Evolutionary conservation across 73 alveolate genomes (phyloP).

Genomic region (Blepharisma stoltei): DNA sequence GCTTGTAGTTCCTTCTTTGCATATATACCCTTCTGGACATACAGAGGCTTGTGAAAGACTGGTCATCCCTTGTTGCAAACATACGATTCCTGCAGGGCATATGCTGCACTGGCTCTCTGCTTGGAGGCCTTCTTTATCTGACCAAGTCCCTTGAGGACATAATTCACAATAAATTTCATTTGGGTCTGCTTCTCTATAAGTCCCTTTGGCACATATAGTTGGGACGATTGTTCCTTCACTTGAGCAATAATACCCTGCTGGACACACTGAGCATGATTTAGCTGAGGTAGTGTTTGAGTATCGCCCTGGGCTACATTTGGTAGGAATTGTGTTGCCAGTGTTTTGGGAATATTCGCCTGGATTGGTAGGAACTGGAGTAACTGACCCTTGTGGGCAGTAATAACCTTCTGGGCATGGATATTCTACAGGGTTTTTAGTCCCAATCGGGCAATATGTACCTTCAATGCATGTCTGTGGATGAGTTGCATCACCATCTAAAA

Average conservation of each 20-base stretch:
- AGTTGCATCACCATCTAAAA: constrained; percentile 28
- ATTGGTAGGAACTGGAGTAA: neutral
- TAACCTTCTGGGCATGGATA: constrained; percentile 28
- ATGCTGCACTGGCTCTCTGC: constrained; percentile 37
- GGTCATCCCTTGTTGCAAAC: constrained; percentile 52
- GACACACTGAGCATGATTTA: constrained; percentile 50
- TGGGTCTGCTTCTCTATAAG: constrained; percentile 47
- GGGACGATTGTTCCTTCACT: constrained; percentile 55
- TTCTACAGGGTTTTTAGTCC: constrained; percentile 66
- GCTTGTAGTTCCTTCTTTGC: constrained; percentile 60
- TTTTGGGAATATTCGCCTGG: constrained; percentile 26
- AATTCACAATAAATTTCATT: constrained; percentile 53
- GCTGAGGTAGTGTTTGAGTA: constrained; percentile 62
- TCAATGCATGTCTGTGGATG: constrained; percentile 63
- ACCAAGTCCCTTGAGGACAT: constrained; percentile 85
- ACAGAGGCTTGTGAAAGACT: constrained; percentile 44
- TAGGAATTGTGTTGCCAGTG: constrained; percentile 31
- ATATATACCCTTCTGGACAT: constrained; percentile 75
- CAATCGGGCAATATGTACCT: constrained; percentile 75
- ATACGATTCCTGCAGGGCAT: constrained; percentile 51
- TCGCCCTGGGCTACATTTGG: constrained; percentile 62
- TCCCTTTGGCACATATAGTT: constrained; percentile 62
- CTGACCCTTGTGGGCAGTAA: constrained; percentile 33
- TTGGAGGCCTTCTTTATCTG: constrained; percentile 44
- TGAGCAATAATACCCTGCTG: constrained; percentile 33